These are phyloP conservation scores for Ophiostoma pallidulum DNA, from an alignment of 2,329 filamentous ascomycete genomes.

Conservation along the genomic window DNA sequence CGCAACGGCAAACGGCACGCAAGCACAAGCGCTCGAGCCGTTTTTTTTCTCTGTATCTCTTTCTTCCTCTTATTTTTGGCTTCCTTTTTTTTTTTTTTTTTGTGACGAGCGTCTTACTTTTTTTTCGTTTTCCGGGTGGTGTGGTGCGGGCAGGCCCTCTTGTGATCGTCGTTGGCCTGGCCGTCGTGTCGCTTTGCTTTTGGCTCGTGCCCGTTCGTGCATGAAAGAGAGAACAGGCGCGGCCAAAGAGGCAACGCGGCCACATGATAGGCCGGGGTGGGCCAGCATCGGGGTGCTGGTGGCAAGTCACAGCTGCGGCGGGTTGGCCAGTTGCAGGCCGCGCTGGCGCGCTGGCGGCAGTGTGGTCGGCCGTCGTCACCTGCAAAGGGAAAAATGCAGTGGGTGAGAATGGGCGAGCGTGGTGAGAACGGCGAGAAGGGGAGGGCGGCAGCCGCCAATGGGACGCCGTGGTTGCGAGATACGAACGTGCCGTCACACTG, in stretches of 20 bases:
- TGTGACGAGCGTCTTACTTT: not conserved
- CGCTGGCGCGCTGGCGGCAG: not conserved
- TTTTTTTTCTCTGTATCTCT: not conserved
- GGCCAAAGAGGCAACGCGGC: not conserved
- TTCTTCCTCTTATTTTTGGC: too few relatives aligned
- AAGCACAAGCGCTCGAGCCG: constrained; percentile 7
- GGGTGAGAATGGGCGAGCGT: too few relatives aligned
- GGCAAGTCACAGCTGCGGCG: constrained; percentile 1
- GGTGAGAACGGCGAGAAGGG: too few relatives aligned
- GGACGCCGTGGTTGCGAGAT: not conserved
- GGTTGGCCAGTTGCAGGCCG: constrained; percentile 3
- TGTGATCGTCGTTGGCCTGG: not conserved
- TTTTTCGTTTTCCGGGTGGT: too few relatives aligned
- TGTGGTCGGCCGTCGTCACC: not conserved
- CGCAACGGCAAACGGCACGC: constrained; percentile 1
- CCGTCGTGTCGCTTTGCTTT: too few relatives aligned
- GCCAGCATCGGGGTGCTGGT: not conserved
- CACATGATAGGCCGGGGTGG: not conserved
- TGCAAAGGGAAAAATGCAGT: not conserved
- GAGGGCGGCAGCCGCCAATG: not conserved
- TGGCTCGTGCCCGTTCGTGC: not conserved
- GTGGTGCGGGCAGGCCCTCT: too few relatives aligned
- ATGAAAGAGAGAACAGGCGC: not conserved
- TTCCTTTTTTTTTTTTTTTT: not conserved
- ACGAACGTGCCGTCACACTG: not conserved